phyloP scores from a whole-genome alignment of 2,329 filamentous ascomycete genomes.

The Scytalidium sp. region DNA sequence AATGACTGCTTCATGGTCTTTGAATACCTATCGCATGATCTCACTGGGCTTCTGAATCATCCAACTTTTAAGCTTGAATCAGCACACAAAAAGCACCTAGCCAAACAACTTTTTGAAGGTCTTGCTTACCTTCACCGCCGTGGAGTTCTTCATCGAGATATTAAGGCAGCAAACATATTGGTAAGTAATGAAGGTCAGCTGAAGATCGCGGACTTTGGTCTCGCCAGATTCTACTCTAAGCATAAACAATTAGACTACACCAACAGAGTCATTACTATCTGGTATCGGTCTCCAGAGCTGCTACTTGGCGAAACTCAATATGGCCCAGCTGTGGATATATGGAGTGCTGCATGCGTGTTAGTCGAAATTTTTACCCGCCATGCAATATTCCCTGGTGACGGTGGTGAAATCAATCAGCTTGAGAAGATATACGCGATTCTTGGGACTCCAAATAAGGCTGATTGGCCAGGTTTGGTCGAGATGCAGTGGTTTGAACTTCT shows the following conservation, averaged over 20 bases:
- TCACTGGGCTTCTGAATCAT: slow-evolving; percentile 93
- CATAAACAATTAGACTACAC: slow-evolving; percentile 91
- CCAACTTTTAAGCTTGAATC: slow-evolving; percentile 83
- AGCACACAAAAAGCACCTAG: slow-evolving; percentile 88
- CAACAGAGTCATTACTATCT: slow-evolving; percentile 97
- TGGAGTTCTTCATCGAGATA: slow-evolving; percentile 94
- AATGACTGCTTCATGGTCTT: slow-evolving; percentile 99
- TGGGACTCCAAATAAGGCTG: slow-evolving; percentile 77
- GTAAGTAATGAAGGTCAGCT: slow-evolving; percentile 85
- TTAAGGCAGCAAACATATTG: slow-evolving; percentile 96
- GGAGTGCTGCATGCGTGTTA: slow-evolving; percentile 96
- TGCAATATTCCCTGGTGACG: slow-evolving; percentile 93
- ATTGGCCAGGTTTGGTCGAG: slow-evolving; percentile 89
- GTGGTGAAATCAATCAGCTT: slow-evolving; percentile 91
- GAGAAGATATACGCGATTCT: slow-evolving; percentile 95
- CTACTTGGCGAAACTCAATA: slow-evolving; percentile 88
- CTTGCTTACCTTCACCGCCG: slow-evolving; percentile 89
- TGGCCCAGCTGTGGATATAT: slow-evolving; percentile 86
- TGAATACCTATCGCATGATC: slow-evolving; percentile 93
- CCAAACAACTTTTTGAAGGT: slow-evolving; percentile 88
- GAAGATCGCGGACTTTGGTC: slow-evolving; percentile 93
- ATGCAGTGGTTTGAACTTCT: slow-evolving; percentile 98
- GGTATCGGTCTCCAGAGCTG: slow-evolving; percentile 93
- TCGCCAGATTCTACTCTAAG: slow-evolving; percentile 95
- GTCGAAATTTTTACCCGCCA: slow-evolving; percentile 93